Conservation (phyloP, 495 filamentous ascomycete genomes). For the Physcia stellaris region DNA sequence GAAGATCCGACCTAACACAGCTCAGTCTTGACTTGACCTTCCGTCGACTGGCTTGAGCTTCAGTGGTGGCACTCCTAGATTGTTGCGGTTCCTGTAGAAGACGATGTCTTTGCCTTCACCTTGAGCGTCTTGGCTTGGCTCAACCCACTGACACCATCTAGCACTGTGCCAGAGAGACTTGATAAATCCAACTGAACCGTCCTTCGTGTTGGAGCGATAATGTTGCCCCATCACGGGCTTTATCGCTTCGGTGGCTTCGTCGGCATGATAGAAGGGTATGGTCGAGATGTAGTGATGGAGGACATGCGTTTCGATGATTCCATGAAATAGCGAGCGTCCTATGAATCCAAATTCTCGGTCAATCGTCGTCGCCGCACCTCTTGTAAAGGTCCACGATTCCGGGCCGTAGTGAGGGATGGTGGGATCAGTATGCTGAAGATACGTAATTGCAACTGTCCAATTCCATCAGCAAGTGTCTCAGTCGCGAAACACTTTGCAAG, state of each 20-base stretch:
- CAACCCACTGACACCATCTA: conserved; percentile 2
- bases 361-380: conserved; percentile 74
- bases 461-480: not conserved
- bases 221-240: conserved; percentile 69
- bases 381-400: conserved; percentile 69
- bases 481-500: no score
- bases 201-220: conserved; percentile 50
- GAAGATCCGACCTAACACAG: no score
- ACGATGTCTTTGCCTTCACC: conserved; percentile 2
- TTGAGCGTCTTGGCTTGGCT: not conserved
- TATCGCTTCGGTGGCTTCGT: conserved; percentile 76
- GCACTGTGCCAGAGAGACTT: conserved; percentile 2
- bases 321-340: conserved; percentile 73
- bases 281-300: conserved; percentile 75
- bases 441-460: conserved; percentile 58
- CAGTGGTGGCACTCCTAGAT: conserved; percentile 3
- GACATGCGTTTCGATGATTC: conserved; percentile 87
- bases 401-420: conserved; percentile 70
- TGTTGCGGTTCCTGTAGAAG: conserved; percentile 4
- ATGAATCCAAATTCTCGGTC: conserved; percentile 86
- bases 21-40: no score
- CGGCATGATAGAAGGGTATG: conserved; percentile 86
- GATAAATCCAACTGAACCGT: not conserved
- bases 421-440: conserved; percentile 82
- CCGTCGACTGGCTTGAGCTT: no score